Conservation (phyloP, 139 green algal species). For the Chlamydomonas asymmetrica region DNA sequence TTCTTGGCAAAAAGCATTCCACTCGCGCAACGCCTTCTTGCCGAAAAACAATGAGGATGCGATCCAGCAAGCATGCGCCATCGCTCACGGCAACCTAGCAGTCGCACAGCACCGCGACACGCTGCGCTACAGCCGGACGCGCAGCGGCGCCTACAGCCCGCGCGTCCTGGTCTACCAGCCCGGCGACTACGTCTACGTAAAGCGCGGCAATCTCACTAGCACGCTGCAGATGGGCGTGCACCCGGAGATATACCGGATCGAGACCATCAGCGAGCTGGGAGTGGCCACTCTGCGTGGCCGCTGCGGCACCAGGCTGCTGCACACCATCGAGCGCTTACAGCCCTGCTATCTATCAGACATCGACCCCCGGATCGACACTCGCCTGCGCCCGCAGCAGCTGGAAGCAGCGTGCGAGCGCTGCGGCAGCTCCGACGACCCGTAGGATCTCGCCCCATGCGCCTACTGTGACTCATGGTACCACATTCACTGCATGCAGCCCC, state of each 20-base stretch:
- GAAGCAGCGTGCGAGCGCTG: conserved; percentile 48
- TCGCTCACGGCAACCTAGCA: too few species aligned
- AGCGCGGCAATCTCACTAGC: too few species aligned
- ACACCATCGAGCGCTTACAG: neutral
- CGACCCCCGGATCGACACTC: neutral
- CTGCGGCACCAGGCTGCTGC: neutral
- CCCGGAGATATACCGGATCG: neutral
- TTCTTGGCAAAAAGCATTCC: too few species aligned
- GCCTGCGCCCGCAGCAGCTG: neutral
- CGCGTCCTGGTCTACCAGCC: too few species aligned
- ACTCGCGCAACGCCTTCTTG: too few species aligned
- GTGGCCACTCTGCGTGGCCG: neutral
- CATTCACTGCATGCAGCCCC: conserved; percentile 57
- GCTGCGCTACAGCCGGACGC: too few species aligned
- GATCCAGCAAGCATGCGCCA: too few species aligned
- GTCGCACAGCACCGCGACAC: too few species aligned
- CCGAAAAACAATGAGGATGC: too few species aligned
- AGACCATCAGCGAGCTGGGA: neutral
- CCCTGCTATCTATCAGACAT: neutral
- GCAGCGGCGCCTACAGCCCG: too few species aligned
- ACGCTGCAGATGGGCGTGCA: neutral
- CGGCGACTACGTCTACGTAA: too few species aligned
- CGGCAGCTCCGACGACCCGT: conserved; percentile 30
- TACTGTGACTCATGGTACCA: conserved; percentile 66
- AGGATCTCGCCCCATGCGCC: conserved; percentile 69